Conservation (phyloP, 2,329 filamentous ascomycete genomes). For the Madurella mycetomatis region DNA sequence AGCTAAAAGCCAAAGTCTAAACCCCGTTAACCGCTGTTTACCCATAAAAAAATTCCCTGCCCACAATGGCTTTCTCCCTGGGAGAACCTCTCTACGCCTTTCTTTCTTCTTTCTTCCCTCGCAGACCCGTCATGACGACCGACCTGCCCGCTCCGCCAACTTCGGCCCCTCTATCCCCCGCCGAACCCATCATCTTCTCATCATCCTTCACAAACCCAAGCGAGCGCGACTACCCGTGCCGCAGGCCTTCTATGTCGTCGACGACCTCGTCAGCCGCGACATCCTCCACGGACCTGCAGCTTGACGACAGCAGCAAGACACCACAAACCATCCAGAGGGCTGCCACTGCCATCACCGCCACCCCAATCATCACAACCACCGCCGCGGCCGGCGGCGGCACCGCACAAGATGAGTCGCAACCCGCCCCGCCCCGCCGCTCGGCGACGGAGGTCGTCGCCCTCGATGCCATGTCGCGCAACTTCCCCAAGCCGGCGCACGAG, state of each 20-base stretch:
- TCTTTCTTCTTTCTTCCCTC: slow-evolving; percentile 8
- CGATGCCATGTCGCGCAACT: slow-evolving; percentile 37
- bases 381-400: too few species aligned
- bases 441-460: slow-evolving; percentile 11
- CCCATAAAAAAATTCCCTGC: slow-evolving; percentile 2
- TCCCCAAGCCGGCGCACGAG: slow-evolving; percentile 38
- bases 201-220: not conserved
- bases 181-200: slow-evolving; percentile 4
- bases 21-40: too few species aligned
- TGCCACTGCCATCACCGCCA: slow-evolving; percentile 2
- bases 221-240: slow-evolving; percentile 14
- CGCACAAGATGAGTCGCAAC: not conserved
- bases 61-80: slow-evolving; percentile 16
- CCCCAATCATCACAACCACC: not conserved
- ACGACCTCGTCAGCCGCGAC: slow-evolving; percentile 13
- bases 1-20: not conserved
- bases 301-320: not conserved
- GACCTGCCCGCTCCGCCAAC: slow-evolving; percentile 8
- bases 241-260: slow-evolving; percentile 19
- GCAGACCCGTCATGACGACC: not conserved
- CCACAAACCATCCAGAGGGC: not conserved
- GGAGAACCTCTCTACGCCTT: slow-evolving; percentile 16
- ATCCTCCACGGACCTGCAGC: slow-evolving; percentile 11
- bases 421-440: slow-evolving; percentile 10
- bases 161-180: not conserved